phyloP scores from a whole-genome alignment of 1,139 yeast species.

The Pichia sp. region DNA sequence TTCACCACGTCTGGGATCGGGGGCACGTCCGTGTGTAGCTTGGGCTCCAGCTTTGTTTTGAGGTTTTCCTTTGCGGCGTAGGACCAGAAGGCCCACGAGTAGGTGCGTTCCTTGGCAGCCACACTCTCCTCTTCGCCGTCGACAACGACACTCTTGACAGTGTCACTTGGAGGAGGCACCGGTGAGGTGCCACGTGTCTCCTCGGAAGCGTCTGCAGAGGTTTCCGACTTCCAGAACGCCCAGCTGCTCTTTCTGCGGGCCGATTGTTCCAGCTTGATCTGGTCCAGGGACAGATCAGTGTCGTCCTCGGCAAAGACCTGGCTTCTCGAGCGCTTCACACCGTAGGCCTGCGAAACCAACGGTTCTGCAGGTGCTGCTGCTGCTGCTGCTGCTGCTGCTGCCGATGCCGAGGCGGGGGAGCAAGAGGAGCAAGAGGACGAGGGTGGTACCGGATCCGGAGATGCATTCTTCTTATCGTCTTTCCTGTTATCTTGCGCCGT shows the following conservation, averaged over 20 bases:
- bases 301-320: background rate
- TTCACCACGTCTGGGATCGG: constrained; percentile 26
- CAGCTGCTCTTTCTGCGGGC: constrained; percentile 23
- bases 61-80: constrained; percentile 2
- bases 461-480: background rate
- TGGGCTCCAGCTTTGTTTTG: background rate
- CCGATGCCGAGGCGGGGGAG: too few species aligned
- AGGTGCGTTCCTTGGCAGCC: background rate
- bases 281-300: background rate
- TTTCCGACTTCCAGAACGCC: constrained; percentile 27
- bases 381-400: too few species aligned
- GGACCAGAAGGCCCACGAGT: constrained; percentile 31
- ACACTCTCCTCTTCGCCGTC: constrained; percentile 2
- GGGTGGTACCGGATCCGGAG: too few species aligned
- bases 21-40: background rate
- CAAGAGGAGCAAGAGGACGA: too few species aligned
- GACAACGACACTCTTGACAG: constrained; percentile 12
- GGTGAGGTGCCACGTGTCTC: too few species aligned
- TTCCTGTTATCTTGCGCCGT: background rate
- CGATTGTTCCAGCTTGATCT: background rate
- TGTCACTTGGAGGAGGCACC: too few species aligned
- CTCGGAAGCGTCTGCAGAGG: background rate
- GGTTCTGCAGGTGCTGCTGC: too few species aligned
- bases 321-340: background rate
- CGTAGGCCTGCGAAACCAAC: background rate